These are phyloP conservation scores for Neurospora cerealis DNA, from an alignment of 495 filamentous ascomycete genomes.

Conservation along the genomic window DNA sequence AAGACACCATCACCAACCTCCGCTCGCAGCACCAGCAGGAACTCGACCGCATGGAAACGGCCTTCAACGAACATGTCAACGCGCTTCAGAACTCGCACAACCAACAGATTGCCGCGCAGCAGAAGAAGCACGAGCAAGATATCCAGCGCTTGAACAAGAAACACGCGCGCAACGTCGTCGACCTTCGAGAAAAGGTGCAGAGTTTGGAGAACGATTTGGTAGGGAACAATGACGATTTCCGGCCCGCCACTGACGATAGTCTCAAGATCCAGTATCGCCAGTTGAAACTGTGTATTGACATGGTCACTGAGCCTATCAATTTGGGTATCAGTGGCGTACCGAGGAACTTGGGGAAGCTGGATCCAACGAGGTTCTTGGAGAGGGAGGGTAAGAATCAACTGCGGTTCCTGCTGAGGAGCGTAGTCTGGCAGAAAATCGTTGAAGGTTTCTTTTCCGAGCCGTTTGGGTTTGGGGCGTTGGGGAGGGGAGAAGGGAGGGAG, in stretches of 20 bases:
- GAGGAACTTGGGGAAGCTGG: neutral
- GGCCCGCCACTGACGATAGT: slow-evolving; percentile 21
- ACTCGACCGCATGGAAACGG: neutral
- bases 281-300: slow-evolving; percentile 13
- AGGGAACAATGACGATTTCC: slow-evolving; percentile 18
- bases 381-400: slow-evolving; percentile 4
- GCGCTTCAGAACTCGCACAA: neutral
- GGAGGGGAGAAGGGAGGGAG: neutral
- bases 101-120: neutral
- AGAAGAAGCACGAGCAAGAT: neutral
- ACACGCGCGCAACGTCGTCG: neutral
- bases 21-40: neutral
- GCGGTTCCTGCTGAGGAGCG: slow-evolving; percentile 13
- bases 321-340: slow-evolving; percentile 3
- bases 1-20: neutral
- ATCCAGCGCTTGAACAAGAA: neutral
- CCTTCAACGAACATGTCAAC: neutral
- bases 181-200: slow-evolving; percentile 2
- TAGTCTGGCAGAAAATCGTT: slow-evolving; percentile 16
- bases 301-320: slow-evolving; percentile 10
- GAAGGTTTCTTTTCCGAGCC: slow-evolving; percentile 23
- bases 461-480: slow-evolving; percentile 24
- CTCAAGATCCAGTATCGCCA: slow-evolving; percentile 19
- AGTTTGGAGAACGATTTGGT: slow-evolving; percentile 18
- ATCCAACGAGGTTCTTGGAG: slow-evolving; percentile 11